Evolutionary conservation across 2,329 filamentous ascomycete genomes (phyloP).

Genomic region (Fusarium beomiforme): DNA sequence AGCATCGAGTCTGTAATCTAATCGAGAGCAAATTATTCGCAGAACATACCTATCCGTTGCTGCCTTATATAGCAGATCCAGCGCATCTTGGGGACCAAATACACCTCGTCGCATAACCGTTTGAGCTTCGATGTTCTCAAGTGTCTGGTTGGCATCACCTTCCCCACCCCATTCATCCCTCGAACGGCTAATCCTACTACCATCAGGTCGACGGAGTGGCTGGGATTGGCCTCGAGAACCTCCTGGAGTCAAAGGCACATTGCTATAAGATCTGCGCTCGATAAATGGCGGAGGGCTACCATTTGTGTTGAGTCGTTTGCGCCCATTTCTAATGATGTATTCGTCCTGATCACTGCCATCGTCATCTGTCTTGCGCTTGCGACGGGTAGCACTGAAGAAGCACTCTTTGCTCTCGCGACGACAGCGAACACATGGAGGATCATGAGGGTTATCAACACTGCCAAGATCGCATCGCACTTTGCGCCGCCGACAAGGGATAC

Average conservation of each 20-base stretch:
- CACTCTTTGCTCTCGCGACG: slow-evolving; percentile 96
- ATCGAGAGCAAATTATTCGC: slow-evolving; percentile 3
- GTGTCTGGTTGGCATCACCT: slow-evolving; percentile 68
- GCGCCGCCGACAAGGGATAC: slow-evolving; percentile 69
- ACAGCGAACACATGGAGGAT: slow-evolving; percentile 93
- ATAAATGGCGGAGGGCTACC: slow-evolving; percentile 55
- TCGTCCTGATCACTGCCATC: slow-evolving; percentile 66
- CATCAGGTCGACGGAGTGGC: slow-evolving; percentile 71
- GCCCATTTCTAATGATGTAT: slow-evolving; percentile 77
- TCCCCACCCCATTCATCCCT: slow-evolving; percentile 52
- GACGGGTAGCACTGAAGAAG: slow-evolving; percentile 92
- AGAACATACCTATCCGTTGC: slow-evolving; percentile 69
- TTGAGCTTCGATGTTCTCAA: slow-evolving; percentile 73
- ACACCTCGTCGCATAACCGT: slow-evolving; percentile 76
- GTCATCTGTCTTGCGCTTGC: slow-evolving; percentile 84
- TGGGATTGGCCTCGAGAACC: slow-evolving; percentile 72
- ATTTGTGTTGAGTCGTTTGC: slow-evolving; percentile 69
- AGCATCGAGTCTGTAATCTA: slow-evolving; percentile 1
- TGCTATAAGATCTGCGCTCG: slow-evolving; percentile 59
- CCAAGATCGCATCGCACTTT: slow-evolving; percentile 72
- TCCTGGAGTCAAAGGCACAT: slow-evolving; percentile 70
- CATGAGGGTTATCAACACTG: slow-evolving; percentile 91
- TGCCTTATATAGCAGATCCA: slow-evolving; percentile 91
- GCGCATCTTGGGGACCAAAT: slow-evolving; percentile 90
- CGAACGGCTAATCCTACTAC: slow-evolving; percentile 43